Evolutionary conservation across 768 basidiomycete species (phyloP).

Genomic region (Leccinum longicurvipes): DNA sequence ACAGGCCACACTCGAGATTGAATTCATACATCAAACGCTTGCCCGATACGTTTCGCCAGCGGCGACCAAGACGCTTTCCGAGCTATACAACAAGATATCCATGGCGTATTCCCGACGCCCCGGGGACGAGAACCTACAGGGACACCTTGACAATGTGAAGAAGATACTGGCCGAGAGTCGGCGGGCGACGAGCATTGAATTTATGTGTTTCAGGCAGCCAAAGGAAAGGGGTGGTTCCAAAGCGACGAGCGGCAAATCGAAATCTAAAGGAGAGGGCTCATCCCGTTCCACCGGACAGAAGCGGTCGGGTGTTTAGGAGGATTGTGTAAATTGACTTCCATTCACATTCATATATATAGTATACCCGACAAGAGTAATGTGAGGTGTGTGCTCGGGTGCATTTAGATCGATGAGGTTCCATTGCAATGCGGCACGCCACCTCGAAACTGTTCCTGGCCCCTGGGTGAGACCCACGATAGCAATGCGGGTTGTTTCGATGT

Average conservation of each 20-base stretch:
- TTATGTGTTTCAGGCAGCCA: slow-evolving; percentile 85
- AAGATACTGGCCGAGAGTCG: slow-evolving; percentile 85
- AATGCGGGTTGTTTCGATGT: neutral
- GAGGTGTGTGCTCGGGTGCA: neutral
- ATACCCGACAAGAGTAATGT: neutral
- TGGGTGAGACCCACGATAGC: neutral
- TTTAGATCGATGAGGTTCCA: neutral
- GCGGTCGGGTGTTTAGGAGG: slow-evolving; percentile 8
- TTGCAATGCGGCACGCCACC: neutral
- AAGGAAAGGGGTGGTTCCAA: slow-evolving; percentile 39
- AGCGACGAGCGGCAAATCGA: slow-evolving; percentile 14
- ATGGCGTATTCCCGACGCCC: slow-evolving; percentile 84
- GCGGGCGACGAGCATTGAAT: slow-evolving; percentile 90
- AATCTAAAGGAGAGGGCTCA: slow-evolving; percentile 14
- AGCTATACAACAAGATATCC: slow-evolving; percentile 93
- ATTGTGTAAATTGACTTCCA: neutral
- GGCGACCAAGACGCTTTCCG: slow-evolving; percentile 82
- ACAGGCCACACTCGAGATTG: slow-evolving; percentile 98
- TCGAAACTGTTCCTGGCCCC: neutral
- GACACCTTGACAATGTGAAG: slow-evolving; percentile 87
- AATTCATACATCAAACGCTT: slow-evolving; percentile 97
- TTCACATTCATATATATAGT: neutral
- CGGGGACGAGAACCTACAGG: slow-evolving; percentile 83
- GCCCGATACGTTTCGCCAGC: slow-evolving; percentile 79
- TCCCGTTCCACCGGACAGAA: slow-evolving; percentile 22